Base-by-base conservation (phyloP, 2,329 filamentous ascomycete species). In the Hortaea sp. region DNA sequence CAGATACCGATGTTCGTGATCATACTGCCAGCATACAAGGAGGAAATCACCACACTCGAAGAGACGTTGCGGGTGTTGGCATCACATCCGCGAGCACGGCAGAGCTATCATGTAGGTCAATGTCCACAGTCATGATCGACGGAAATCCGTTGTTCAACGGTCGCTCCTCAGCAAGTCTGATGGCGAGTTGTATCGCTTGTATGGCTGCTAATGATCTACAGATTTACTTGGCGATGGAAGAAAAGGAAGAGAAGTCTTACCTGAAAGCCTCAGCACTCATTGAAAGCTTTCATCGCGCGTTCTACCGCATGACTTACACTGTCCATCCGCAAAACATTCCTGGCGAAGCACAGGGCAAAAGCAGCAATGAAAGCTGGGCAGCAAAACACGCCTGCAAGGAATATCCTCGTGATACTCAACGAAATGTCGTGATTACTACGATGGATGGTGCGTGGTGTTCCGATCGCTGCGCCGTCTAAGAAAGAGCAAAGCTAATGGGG, bases 181-280 rank as follows among this genome's bases (percentile, higher is more conserved):
- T 20, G 20, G 20, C 20, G 20, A 20, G 20, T 20, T 20, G 20
- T 20, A 20, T 20, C 20, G 20, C 20, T 20, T 20, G 20, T 35
- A 12, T 12, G 32, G 32, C 32, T 35, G 51, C 54, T 55, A 47
- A 51, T 48, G 27, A 9, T 34, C 4, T 29, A 50, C 45, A 86
- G 82, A 69, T 87, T 44, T 85, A 81, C 58, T 71, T 87, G 29
- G 83, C 78, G 20, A 86, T 86, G 82, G 83, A 86, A 59, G 69
- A 81, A 56, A 78, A 82, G 48, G 83, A 87, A 60, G 66, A 68
- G 42, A 73, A 77, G 41, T 76, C 73, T 7, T 74, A 78, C 49
- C 64, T 72, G 41, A 86, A 85, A 63, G 82, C 82, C 7, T 68
- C 73, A 48, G 70, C 69, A 6, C 69, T 86, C 11, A 73, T 81